Evolutionary conservation across 225 moss, liverwort and hornwort species (phyloP).

Genomic region (Asterella californica): DNA sequence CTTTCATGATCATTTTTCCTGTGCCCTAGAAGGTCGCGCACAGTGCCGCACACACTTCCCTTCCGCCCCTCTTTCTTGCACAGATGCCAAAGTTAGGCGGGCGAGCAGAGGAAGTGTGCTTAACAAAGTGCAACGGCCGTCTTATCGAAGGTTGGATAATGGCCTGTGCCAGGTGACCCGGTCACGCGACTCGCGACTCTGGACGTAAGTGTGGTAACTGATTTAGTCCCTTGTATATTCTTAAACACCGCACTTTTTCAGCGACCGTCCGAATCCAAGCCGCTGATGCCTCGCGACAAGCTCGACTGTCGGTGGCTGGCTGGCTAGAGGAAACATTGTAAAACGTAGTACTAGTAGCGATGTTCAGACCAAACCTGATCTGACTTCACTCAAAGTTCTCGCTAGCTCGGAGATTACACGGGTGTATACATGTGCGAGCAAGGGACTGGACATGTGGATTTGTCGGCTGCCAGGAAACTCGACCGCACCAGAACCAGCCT

Average conservation of each 20-base stretch:
- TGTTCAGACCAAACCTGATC: neutral
- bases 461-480: conserved; percentile 14
- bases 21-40: neutral
- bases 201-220: too few relatives aligned
- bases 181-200: too few relatives aligned
- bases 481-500: neutral
- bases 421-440: neutral
- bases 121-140: neutral
- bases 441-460: neutral
- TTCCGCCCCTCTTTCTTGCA: neutral
- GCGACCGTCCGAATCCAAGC: too few relatives aligned
- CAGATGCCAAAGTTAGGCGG: neutral
- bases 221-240: too few relatives aligned
- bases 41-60: neutral
- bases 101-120: too few relatives aligned
- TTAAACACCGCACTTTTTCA: too few relatives aligned
- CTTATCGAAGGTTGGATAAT: neutral
- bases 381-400: neutral
- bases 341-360: neutral
- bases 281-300: too few relatives aligned
- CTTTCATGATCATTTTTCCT: neutral
- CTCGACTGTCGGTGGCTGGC: neutral
- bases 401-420: neutral
- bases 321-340: neutral
- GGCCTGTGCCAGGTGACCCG: neutral